Evolutionary conservation across 352 stramenopile genomes (phyloP), one percentile per base, ranked within the genome.

Genomic region (Blastocystis sp.): DNA sequence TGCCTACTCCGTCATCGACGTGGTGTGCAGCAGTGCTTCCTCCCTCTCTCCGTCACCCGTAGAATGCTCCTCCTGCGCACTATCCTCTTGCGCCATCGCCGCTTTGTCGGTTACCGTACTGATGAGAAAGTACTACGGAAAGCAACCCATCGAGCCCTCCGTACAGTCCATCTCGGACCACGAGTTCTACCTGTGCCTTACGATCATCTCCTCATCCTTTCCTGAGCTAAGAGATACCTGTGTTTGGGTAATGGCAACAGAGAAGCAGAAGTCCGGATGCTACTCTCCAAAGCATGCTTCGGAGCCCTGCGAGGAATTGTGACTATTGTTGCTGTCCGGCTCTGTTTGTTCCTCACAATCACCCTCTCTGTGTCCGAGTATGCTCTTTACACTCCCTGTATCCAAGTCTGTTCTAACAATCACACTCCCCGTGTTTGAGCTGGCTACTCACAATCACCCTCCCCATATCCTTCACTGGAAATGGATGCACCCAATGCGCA

Each of bases 91-190:
- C 21, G 52, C 66, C 2, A 56, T 76, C 3, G 28, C 40, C 9
- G n/a, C 28, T n/a, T 76, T 60, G 21, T 76, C 66, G 2, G 19
- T 56, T 53, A 14, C 52, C 3, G 38, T 48, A 56, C 2, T 45
- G 3, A 76, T 76, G 66, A 76, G 38, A 56, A 59, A 56, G 34
- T 76, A 76, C 21, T 76, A 76, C 52, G 66, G 66, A 56, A 45
- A 76, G 48, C 48, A 56, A 56, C 5, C 14, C 48, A 56, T 56
- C 48, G 48, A 56, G 48, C 48, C 48, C 14, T 56, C 48, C 5
- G 5, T 56, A 14, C 14, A 7, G 48, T 56, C 14, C 48, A 56
- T 56, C 5, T 17, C 48, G 14, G 48, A 56, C 48, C 5, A 56
- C 14, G 48, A 56, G 5, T 56, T 56, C 48, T 56, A 17, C 14